Evolutionary conservation across 768 basidiomycete species (phyloP).

Genomic region (Mrakia frigida): DNA sequence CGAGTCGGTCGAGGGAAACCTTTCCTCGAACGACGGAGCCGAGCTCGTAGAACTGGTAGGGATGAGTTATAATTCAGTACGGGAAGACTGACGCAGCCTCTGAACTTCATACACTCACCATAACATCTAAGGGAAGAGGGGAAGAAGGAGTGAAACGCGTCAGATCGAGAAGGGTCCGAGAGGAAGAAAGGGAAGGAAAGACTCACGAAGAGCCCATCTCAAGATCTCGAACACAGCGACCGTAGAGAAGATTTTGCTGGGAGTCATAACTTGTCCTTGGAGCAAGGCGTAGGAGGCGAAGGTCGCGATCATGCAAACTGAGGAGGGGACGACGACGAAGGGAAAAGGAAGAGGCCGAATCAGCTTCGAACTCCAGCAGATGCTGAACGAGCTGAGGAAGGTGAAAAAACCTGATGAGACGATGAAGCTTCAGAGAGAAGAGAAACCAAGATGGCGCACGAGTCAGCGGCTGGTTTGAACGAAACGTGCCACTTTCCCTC

Average conservation of each 20-base stretch:
- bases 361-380: no score
- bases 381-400: no score
- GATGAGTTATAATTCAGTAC: no score
- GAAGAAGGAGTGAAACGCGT: no score
- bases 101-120: no score
- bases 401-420: no score
- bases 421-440: no score
- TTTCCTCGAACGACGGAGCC: conserved; percentile 46
- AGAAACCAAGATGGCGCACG: conserved; percentile 45
- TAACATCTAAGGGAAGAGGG: no score
- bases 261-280: conserved; percentile 39
- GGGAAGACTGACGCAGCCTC: no score
- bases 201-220: conserved; percentile 9
- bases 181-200: neutral
- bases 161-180: neutral
- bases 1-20: conserved; percentile 60
- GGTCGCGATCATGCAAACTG: conserved; percentile 57
- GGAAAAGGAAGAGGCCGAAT: neutral
- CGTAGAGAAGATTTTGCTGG: conserved; percentile 54
- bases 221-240: conserved; percentile 54
- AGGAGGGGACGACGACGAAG: conserved; percentile 54
- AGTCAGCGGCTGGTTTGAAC: no score
- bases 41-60: conserved; percentile 47
- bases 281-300: neutral
- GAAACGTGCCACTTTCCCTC: no score